A percentile compares a stretch with the other conserved stretches of the same genome.
Conservation (phyloP, 371 early-diverging fungal species). For the Mortierella sp. region DNA sequence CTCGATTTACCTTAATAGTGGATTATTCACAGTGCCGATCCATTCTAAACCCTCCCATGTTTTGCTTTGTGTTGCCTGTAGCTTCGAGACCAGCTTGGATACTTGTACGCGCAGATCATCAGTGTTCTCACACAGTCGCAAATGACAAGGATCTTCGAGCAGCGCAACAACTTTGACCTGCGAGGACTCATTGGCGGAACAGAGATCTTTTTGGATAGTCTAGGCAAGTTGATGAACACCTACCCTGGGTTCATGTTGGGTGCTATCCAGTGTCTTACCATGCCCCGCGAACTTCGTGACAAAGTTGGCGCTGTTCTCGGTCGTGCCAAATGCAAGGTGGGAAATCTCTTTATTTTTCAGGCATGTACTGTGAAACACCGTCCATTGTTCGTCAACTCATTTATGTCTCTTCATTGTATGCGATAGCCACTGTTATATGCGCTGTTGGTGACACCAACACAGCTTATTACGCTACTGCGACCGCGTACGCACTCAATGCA, state of each 20-base stretch:
- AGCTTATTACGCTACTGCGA: slow-evolving; percentile 82
- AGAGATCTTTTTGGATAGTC: slow-evolving; percentile 88
- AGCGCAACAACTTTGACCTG: slow-evolving; percentile 91
- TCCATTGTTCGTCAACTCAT: neutral
- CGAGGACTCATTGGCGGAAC: slow-evolving; percentile 80
- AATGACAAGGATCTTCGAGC: slow-evolving; percentile 88
- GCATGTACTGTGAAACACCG: neutral
- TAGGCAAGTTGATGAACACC: slow-evolving; percentile 78
- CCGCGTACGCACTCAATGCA: slow-evolving; percentile 87
- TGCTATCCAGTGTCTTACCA: slow-evolving; percentile 82
- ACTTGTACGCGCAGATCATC: slow-evolving; percentile 89
- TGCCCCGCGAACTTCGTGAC: slow-evolving; percentile 77
- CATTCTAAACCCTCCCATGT: neutral
- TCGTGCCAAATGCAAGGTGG: slow-evolving; percentile 71
- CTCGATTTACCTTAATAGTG: neutral
- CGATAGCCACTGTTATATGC: slow-evolving; percentile 79
- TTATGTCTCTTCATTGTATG: neutral
- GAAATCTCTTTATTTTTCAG: neutral
- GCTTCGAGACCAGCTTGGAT: slow-evolving; percentile 86
- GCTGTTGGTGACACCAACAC: slow-evolving; percentile 81
- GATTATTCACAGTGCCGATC: neutral
- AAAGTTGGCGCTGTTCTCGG: slow-evolving; percentile 73
- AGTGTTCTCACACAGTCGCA: slow-evolving; percentile 89
- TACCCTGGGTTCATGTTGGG: slow-evolving; percentile 85
- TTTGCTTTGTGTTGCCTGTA: slow-evolving; percentile 34